These are phyloP conservation scores for Trypanosoma lewisi DNA, from an alignment of 208 protist genomes.

Conservation along the genomic window DNA sequence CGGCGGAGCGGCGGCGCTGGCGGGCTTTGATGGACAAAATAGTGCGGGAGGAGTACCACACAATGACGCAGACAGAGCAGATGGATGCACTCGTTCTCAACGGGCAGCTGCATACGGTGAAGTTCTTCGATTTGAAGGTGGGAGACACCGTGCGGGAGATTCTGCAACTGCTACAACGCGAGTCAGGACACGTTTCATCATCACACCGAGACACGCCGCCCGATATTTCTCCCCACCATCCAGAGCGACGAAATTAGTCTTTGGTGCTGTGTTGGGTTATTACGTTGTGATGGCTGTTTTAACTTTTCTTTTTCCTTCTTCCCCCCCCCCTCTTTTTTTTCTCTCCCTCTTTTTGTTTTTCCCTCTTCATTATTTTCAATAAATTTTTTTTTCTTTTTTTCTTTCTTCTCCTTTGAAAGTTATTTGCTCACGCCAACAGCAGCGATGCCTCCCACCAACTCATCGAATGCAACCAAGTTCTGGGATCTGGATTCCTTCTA, in stretches of 20 bases:
- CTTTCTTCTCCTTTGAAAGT: not conserved
- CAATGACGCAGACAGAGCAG: slow-evolving; percentile 51
- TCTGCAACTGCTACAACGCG: slow-evolving; percentile 57
- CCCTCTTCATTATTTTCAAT: not conserved
- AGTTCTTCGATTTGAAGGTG: slow-evolving; percentile 86
- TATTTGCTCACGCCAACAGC: not conserved
- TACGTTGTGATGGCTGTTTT: not conserved
- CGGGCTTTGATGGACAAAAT: slow-evolving; percentile 77
- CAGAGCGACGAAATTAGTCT: slow-evolving; percentile 48
- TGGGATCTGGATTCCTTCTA: slow-evolving; percentile 23
- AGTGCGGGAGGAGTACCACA: slow-evolving; percentile 68
- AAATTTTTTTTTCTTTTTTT: not conserved
- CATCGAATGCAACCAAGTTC: slow-evolving; percentile 13
- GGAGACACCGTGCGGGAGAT: slow-evolving; percentile 83
- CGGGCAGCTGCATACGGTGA: slow-evolving; percentile 80
- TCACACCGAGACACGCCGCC: slow-evolving; percentile 48
- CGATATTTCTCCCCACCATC: slow-evolving; percentile 64
- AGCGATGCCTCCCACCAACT: not conserved
- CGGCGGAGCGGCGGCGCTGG: slow-evolving; percentile 67
- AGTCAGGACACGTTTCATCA: slow-evolving; percentile 42
- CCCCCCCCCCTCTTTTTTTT: not conserved
- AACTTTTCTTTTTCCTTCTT: not conserved
- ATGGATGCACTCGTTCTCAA: slow-evolving; percentile 64
- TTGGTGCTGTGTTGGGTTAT: slow-evolving; percentile 3
- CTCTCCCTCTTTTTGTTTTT: not conserved